phyloP scores from a whole-genome alignment of 371 early-diverging fungal genomes.

The Circinella minor region DNA sequence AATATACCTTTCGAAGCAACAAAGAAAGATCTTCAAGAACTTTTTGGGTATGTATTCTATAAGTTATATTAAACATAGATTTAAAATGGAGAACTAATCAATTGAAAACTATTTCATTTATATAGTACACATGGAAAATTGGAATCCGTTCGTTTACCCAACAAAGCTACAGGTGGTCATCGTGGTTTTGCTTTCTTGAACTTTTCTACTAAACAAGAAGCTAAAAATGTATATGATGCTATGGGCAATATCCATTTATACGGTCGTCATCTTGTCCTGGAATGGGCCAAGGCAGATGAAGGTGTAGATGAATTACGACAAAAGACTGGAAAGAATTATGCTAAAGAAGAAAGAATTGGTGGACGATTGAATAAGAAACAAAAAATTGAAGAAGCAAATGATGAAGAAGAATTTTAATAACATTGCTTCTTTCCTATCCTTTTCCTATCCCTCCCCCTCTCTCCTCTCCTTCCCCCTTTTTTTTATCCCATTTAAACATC shows the following conservation, averaged over 20 bases:
- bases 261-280: constrained; percentile 97
- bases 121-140: constrained; percentile 87
- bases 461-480: too few species aligned
- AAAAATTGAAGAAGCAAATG: constrained; percentile 57
- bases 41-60: constrained; percentile 72
- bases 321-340: constrained; percentile 70
- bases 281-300: constrained; percentile 92
- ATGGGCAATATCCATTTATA: constrained; percentile 97
- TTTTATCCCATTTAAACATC: too few species aligned
- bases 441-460: too few species aligned
- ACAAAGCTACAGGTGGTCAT: constrained; percentile 92
- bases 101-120: not conserved
- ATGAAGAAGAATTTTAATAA: constrained; percentile 19
- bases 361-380: constrained; percentile 55
- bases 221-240: constrained; percentile 87
- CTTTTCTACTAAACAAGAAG: constrained; percentile 93
- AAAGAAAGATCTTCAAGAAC: constrained; percentile 89
- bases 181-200: constrained; percentile 99
- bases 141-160: constrained; percentile 95
- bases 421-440: too few species aligned
- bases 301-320: constrained; percentile 66
- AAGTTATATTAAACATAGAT: too few species aligned
- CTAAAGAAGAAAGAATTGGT: constrained; percentile 56
- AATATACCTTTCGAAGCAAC: constrained; percentile 99
- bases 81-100: not conserved